Evolutionary conservation across 257 asterid species (phyloP).

Genomic region (Cinchona pubescens): DNA sequence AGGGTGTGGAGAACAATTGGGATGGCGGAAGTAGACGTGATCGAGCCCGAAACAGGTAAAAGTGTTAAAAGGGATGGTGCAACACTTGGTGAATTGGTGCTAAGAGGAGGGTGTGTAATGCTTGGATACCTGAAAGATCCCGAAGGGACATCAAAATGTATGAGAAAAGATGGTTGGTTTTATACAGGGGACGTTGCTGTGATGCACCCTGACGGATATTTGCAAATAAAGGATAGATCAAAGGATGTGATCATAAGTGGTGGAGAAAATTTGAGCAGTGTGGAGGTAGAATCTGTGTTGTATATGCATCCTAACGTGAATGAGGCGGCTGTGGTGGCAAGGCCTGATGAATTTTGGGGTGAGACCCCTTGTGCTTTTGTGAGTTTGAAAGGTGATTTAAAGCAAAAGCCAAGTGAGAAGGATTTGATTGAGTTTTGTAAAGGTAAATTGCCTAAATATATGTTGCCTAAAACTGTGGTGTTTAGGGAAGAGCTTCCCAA

Average conservation of each 20-base stretch:
- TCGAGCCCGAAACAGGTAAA: slow-evolving; percentile 42
- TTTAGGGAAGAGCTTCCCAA: slow-evolving; percentile 65
- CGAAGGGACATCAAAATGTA: slow-evolving; percentile 43
- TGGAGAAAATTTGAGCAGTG: slow-evolving; percentile 84
- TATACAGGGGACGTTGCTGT: slow-evolving; percentile 81
- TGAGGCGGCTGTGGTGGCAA: slow-evolving; percentile 85
- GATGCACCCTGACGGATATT: slow-evolving; percentile 73
- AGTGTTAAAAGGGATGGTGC: slow-evolving; percentile 54
- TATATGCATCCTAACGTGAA: slow-evolving; percentile 68
- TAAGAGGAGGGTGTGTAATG: slow-evolving; percentile 55
- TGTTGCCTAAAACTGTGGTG: slow-evolving; percentile 74
- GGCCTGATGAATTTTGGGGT: slow-evolving; percentile 79
- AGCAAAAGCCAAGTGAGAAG: slow-evolving; percentile 42
- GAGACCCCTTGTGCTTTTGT: slow-evolving; percentile 82
- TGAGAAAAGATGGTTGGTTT: slow-evolving; percentile 63
- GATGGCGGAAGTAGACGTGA: slow-evolving; percentile 52
- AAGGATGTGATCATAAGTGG: slow-evolving; percentile 81
- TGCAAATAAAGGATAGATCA: slow-evolving; percentile 72
- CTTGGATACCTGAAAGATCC: slow-evolving; percentile 67
- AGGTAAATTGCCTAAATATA: slow-evolving; percentile 50
- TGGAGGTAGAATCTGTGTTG: slow-evolving; percentile 70
- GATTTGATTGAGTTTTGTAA: slow-evolving; percentile 52
- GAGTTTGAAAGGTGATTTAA: slow-evolving; percentile 49
- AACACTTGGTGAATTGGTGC: slow-evolving; percentile 55
- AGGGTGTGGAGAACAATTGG: slow-evolving; percentile 59